Evolutionary conservation across 345 rosid genomes (phyloP).

Genomic region (Salix udensis): DNA sequence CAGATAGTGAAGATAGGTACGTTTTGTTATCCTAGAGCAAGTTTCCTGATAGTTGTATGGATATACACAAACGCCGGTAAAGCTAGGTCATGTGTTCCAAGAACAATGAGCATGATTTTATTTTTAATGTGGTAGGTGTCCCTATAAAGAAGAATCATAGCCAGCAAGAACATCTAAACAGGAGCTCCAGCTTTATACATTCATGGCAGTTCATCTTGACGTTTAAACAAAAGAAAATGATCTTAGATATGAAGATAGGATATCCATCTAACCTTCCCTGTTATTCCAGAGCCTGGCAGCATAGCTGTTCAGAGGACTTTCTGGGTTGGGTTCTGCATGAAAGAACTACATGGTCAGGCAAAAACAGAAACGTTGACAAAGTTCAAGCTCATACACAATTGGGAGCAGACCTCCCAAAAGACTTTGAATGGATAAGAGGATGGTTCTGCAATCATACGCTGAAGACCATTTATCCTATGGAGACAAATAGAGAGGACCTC

Average conservation of each 20-base stretch:
- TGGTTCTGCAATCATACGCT: conserved; percentile 32
- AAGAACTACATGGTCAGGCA: background rate
- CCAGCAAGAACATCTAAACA: background rate
- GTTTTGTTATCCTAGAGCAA: background rate
- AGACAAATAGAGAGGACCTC: background rate
- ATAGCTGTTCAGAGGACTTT: conserved; percentile 27
- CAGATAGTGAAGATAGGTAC: background rate
- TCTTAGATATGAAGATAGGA: background rate
- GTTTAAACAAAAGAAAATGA: background rate
- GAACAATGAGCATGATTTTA: no score
- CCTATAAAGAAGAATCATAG: background rate
- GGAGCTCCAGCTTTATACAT: background rate
- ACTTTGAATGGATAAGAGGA: conserved; percentile 29
- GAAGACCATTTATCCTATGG: conserved; percentile 34
- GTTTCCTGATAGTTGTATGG: background rate
- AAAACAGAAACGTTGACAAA: background rate
- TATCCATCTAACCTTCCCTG: conserved; percentile 24
- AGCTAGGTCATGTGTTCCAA: background rate
- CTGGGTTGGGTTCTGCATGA: conserved; percentile 27
- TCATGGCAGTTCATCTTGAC: background rate
- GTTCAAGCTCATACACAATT: background rate
- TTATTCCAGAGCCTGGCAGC: conserved; percentile 26
- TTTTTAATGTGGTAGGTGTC: background rate
- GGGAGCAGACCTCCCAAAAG: conserved; percentile 26
- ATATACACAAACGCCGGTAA: background rate